Evolutionary conservation across 345 rosid species (phyloP), one percentile per base, ranked within the genome.

Genomic region (Eucalyptus guilfoylei): DNA sequence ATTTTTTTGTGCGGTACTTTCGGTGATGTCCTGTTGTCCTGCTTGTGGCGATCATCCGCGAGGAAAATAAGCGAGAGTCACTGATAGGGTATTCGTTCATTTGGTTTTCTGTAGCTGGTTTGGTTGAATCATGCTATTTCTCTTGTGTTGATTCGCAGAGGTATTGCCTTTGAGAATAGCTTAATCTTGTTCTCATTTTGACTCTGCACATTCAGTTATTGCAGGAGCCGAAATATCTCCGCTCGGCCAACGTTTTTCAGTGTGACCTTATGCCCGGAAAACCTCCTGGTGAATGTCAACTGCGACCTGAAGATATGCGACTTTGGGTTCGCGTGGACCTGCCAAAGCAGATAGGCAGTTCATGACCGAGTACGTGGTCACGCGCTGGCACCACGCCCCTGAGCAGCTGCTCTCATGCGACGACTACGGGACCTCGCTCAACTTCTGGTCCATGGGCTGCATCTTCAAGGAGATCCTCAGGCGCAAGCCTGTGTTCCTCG

Each of bases 221-320:
- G 4, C 92, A 96, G 88, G 99, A 98, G 44, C 90, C 96, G 92
- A 95, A 94, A 92, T 96, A 97, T 94, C 96, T 97, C 87, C 99
- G 95, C 94, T 97, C 3, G 5, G 96, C 99, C 40, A 96, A 95
- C 87, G 94, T 96, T 52, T 97, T 97, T 88, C 99, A 97, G 80
- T 94, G 99, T 3, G 99, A 97, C 90, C 91, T 97, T 91, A 97
- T 95, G 91, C 99, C 98, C 5, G 98, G 54, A 50, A 69, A 97
- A 96, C 90, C 95, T 97, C 72, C 97, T 97, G 49, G 94, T 96
- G 86, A 96, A 96, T 44, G 95, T 96, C 5, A 96, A 96, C 76
- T 95, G 98, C 60, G 96, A 96, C 90, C 92, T 97, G 34, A 97
- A 96, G 93, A 97, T 95, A 87, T 93, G 99, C 86, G 98, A 97